Evolutionary conservation across 2,329 filamentous ascomycete genomes (phyloP).

Genomic region (Coniochaeta pulveracea): DNA sequence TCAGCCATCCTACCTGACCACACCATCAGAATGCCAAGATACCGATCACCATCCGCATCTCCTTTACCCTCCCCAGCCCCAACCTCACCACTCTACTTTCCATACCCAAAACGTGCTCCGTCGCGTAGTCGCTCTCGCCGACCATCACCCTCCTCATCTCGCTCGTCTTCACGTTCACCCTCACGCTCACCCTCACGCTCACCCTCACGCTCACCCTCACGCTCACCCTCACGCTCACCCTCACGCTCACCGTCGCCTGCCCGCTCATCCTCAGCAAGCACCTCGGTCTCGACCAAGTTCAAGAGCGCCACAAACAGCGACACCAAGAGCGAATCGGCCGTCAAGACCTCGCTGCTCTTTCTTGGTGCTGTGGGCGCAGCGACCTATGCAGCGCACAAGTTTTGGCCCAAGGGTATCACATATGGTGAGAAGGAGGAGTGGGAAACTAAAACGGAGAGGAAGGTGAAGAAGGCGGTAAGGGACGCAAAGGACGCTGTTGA

Average conservation of each 20-base stretch:
- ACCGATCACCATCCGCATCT: no score
- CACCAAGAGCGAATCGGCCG: slow-evolving; percentile 11
- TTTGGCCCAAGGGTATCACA: slow-evolving; percentile 24
- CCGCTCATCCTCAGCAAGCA: slow-evolving; percentile 3
- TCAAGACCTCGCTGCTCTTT: slow-evolving; percentile 24
- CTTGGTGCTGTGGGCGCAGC: slow-evolving; percentile 25
- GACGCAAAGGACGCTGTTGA: slow-evolving; percentile 3
- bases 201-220: slow-evolving; percentile 10
- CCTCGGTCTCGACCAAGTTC: neutral
- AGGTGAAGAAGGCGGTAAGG: slow-evolving; percentile 8
- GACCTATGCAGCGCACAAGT: slow-evolving; percentile 22
- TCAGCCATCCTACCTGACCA: no score
- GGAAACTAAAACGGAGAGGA: slow-evolving; percentile 13
- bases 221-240: slow-evolving; percentile 5
- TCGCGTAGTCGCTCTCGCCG: no score
- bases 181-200: slow-evolving; percentile 13
- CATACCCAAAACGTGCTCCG: no score
- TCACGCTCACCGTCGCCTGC: slow-evolving; percentile 5
- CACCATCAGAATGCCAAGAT: no score
- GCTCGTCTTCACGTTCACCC: no score
- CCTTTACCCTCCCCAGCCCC: no score
- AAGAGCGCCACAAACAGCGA: slow-evolving; percentile 3
- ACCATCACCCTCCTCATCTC: no score
- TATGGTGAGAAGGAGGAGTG: slow-evolving; percentile 27
- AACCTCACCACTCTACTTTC: no score